Base-by-base conservation (phyloP, 2,329 filamentous ascomycete genomes). In the Paecilomyces variotii region DNA sequence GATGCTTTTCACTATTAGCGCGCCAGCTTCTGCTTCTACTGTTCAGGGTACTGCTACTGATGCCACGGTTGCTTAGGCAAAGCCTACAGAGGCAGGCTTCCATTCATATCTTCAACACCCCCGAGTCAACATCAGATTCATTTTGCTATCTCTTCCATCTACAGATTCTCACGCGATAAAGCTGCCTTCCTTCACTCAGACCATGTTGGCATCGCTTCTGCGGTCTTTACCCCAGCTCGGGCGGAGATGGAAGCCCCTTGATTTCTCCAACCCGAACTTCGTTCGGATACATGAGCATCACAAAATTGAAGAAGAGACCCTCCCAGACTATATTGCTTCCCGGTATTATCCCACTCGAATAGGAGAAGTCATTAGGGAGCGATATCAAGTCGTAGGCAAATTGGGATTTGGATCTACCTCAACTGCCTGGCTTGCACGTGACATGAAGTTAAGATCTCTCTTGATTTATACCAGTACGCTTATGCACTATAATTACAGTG, bases 381-480 rank as follows among this genome's bases (percentile, higher is more conserved):
- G 64, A 32, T 75, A 74, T 61, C 68, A 72, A 60, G 60, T 75
- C 14, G 60, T 74, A 12, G 70, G 68, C 0, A 75, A 75, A 62
- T 57, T 74, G 14, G 72, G 72, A 30, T 75, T 67, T 65, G 72
- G 73, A 59, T 34, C 68, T 35, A 71, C 56, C 25, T 76, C 71
- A 28, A 75, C 71, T 0, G 68, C 63, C 7, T 76, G 30, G 30
- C 30, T 32, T 9, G 30, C 30, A 10, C 30, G 30, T 7, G 30
- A 32, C 30, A 32, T 32, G 30, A 32, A 7, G 30, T 32, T 7
- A 32, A 10, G 7, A 32, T 32, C 30, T 6, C 28, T 9, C 7
- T 19, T 19, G 19, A 19, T 19, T 19, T 10, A 32, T 32, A 2
- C 2, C 9, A 32, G 4, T 19, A 19, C 19, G 9, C 30, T 32